phyloP scores from a whole-genome alignment of 805 yeast genomes.

The Nakazawaea molendinolei region DNA sequence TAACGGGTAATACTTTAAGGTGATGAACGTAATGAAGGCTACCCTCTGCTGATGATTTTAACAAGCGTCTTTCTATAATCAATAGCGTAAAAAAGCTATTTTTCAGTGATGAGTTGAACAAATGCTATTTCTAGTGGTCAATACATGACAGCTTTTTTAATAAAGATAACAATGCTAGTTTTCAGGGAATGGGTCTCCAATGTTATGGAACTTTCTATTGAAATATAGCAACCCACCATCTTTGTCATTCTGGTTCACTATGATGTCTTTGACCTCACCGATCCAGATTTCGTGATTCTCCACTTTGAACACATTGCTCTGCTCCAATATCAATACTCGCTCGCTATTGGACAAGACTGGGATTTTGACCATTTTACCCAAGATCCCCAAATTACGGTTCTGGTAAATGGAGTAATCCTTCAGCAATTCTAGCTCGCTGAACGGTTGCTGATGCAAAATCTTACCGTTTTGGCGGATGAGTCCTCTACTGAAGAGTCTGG shows the following conservation, averaged over 20 bases:
- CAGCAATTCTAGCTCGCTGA: conserved; percentile 37
- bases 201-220: conserved; percentile 51
- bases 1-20: too few species aligned
- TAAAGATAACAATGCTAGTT: not conserved
- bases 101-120: too few species aligned
- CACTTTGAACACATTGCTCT: conserved; percentile 44
- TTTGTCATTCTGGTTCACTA: conserved; percentile 22
- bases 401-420: conserved; percentile 28
- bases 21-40: too few species aligned
- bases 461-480: conserved; percentile 22
- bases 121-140: too few species aligned
- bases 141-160: not conserved
- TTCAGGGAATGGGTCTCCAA: conserved; percentile 19
- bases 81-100: too few species aligned
- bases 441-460: conserved; percentile 44
- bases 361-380: conserved; percentile 23
- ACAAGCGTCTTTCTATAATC: too few species aligned
- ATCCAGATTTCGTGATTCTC: conserved; percentile 92
- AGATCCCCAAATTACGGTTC: conserved; percentile 13
- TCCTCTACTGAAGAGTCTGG: conserved; percentile 57
- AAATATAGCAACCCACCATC: conserved; percentile 65
- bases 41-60: too few species aligned
- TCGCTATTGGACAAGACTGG: conserved; percentile 58
- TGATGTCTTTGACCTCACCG: conserved; percentile 62
- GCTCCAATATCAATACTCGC: conserved; percentile 55